A percentile compares a stretch with the other conserved stretches of the same genome.
Conservation (phyloP, 2,329 filamentous ascomycete genomes). For the Tolypocladium endophyticum region DNA sequence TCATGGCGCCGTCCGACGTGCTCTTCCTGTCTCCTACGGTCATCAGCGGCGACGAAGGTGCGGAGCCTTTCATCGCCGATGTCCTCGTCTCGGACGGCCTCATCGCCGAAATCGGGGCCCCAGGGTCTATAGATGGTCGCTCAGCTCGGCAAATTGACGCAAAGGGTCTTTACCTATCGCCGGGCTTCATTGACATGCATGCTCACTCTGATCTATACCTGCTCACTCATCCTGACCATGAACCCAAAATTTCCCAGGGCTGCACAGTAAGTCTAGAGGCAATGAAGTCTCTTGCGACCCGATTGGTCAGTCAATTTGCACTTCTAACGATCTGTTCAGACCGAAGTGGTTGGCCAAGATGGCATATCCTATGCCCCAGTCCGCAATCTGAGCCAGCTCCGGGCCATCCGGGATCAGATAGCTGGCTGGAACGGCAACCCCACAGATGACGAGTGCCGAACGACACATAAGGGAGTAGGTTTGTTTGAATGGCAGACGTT, state of each 20-base stretch:
- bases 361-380: constrained; percentile 13
- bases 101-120: constrained; percentile 8
- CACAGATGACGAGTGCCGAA: constrained; percentile 10
- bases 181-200: constrained; percentile 16
- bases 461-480: constrained; percentile 3
- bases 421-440: constrained; percentile 15
- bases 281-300: too few species aligned
- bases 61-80: constrained; percentile 10
- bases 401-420: constrained; percentile 11
- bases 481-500: constrained; percentile 13
- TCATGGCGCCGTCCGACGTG: constrained; percentile 5
- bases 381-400: constrained; percentile 6
- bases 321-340: constrained; percentile 4
- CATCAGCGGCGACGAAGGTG: constrained; percentile 10
- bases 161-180: constrained; percentile 9
- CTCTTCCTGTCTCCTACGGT: constrained; percentile 11
- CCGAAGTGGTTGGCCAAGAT: constrained; percentile 13
- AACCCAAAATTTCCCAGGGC: constrained; percentile 13
- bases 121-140: constrained; percentile 5
- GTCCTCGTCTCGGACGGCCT: constrained; percentile 10
- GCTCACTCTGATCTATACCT: constrained; percentile 14
- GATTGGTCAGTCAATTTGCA: not conserved
- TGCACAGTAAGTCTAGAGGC: constrained; percentile 9
- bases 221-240: constrained; percentile 10
- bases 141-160: constrained; percentile 8